Evolutionary conservation across 768 basidiomycete genomes (phyloP), one percentile per base, ranked within the genome.

Genomic region (Boletus insuetus): DNA sequence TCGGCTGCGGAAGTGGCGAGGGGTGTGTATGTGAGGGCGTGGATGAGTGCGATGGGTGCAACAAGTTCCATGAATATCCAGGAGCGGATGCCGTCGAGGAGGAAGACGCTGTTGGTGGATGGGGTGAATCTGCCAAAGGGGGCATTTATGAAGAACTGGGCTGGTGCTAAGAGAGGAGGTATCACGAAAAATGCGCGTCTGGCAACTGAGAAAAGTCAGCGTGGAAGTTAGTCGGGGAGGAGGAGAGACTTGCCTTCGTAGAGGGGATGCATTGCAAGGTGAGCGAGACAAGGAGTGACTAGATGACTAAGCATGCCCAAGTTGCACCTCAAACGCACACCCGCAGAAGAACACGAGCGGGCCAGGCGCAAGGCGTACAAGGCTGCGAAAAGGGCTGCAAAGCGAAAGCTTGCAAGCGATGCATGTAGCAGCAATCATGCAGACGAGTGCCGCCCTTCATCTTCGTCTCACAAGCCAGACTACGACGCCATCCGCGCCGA

Each of bases 1-100:
- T 60, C 71, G 41, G 59, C 52, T 4, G 67, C 48, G 24, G 74
- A 65, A 35, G 72, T 57, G 0, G 80, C 76, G 42, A 83, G 74
- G 12, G 85, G 84, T 0, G 80, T 77, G 3, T 73, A 71, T 26
- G 75, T 58, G 68, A 83, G 79, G 0, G 78, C 69, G 64, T 77
- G 69, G n/a, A 80, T 24, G 68, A 91, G 85, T 16, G 69, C 59
- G 37, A 77, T 29, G 2, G 87, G 87, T 0, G 88, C 78, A 20
- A 85, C 74, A 35, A 87, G 71, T 63, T 91, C 89, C 90, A 91
- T 91, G 53, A 79, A 10, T 14, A 91, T 89, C 89, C 89, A 92
- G n/a, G 87, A 59, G 55, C 65, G 73, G 55, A 78, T 71, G 22
- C 86, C 88, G 58, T 91, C 80, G 8, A 89, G 60, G 12, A 83